Evolutionary conservation across 2,329 filamentous ascomycete genomes (phyloP).

Genomic region (Knoxdaviesia capensis): DNA sequence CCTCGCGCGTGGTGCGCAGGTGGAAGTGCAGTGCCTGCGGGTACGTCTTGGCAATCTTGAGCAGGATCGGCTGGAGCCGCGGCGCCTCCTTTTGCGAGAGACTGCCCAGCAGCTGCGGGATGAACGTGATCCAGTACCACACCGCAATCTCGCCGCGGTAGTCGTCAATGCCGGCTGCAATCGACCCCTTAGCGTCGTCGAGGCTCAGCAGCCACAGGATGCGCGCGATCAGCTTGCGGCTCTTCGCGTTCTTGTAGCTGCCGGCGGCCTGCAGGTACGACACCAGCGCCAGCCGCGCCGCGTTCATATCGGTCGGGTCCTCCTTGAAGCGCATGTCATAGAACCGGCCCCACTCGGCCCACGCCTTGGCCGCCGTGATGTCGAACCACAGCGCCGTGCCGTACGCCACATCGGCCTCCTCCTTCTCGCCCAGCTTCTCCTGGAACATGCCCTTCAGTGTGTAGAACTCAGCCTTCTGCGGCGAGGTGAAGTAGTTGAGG

Average conservation of each 20-base stretch:
- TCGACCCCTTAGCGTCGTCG: constrained; percentile 67
- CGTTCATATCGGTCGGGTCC: constrained; percentile 59
- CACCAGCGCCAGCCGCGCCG: constrained; percentile 79
- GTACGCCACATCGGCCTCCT: constrained; percentile 83
- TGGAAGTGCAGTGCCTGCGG: constrained; percentile 94
- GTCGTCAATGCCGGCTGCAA: constrained; percentile 75
- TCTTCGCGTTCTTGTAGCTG: constrained; percentile 93
- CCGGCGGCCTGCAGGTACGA: constrained; percentile 93
- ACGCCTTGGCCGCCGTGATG: constrained; percentile 85
- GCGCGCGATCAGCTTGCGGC: constrained; percentile 75
- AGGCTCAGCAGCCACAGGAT: constrained; percentile 92
- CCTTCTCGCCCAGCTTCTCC: constrained; percentile 76
- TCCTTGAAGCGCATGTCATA: constrained; percentile 94
- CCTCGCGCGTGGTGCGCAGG: constrained; percentile 78
- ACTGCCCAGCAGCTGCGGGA: constrained; percentile 84
- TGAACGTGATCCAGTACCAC: constrained; percentile 99
- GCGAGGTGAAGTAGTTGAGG: constrained; percentile 87
- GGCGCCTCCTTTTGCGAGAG: constrained; percentile 80
- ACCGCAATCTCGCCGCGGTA: constrained; percentile 95
- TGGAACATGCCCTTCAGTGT: constrained; percentile 99
- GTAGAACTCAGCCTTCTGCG: constrained; percentile 98
- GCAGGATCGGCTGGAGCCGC: constrained; percentile 66
- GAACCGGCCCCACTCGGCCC: constrained; percentile 98
- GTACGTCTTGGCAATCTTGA: constrained; percentile 88
- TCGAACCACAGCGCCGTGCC: constrained; percentile 93